Evolutionary conservation across 345 rosid species (phyloP).

Genomic region (Lepidium didymum): DNA sequence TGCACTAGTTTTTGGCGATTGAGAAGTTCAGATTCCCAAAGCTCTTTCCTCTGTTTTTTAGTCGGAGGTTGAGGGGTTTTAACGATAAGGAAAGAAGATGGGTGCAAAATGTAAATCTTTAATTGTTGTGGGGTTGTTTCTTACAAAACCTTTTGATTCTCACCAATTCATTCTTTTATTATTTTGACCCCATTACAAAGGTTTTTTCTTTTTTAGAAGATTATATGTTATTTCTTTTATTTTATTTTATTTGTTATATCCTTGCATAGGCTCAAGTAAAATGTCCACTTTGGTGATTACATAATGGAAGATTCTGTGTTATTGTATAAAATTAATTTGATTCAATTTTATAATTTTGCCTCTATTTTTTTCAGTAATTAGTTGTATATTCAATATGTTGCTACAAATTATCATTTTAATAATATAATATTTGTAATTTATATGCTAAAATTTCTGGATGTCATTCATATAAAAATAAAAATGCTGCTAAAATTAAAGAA

Average conservation of each 20-base stretch:
- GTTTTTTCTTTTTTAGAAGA: neutral
- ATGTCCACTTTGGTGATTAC: neutral
- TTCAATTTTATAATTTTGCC: neutral
- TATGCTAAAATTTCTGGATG: neutral
- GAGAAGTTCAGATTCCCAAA: conserved; percentile 29
- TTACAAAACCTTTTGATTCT: neutral
- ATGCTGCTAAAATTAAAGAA: neutral
- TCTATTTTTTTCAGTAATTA: neutral
- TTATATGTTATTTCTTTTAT: neutral
- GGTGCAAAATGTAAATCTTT: conserved; percentile 19
- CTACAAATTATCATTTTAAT: too few species aligned
- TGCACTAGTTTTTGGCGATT: conserved; percentile 42
- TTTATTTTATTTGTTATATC: neutral
- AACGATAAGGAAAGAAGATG: conserved; percentile 15
- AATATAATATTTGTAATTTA: too few species aligned
- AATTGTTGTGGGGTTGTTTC: conserved; percentile 28
- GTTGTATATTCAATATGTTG: neutral
- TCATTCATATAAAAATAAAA: neutral
- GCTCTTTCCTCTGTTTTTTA: conserved; percentile 28
- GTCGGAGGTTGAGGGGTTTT: conserved; percentile 13
- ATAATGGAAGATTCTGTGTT: conserved; percentile 2
- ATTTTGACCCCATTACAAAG: conserved; percentile 13
- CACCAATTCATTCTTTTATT: conserved; percentile 25
- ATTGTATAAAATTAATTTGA: neutral
- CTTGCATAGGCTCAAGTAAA: neutral